Evolutionary conservation across 73 alveolate genomes (phyloP).

Genomic region (Paramecium caudatum): DNA sequence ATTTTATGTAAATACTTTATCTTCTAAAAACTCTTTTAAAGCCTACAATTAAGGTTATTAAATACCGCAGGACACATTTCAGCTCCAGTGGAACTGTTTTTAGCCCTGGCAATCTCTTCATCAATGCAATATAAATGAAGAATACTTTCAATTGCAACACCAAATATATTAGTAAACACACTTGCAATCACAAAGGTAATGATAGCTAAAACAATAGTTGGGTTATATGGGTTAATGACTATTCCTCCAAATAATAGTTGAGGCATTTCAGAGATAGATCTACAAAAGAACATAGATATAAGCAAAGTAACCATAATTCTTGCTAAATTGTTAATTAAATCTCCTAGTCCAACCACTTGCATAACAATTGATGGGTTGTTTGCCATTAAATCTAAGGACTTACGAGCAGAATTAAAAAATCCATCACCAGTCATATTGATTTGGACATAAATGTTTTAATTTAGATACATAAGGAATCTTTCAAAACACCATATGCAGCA

Average conservation of each 20-base stretch:
- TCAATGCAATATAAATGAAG: conserved; percentile 58
- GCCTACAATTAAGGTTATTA: background rate
- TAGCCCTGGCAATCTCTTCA: conserved; percentile 48
- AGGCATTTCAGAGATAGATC: background rate
- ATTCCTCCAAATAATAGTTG: conserved; percentile 17
- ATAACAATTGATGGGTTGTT: conserved; percentile 36
- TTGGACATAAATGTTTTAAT: conserved; percentile 48
- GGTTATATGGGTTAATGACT: conserved; percentile 46
- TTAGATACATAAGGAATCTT: conserved; percentile 28
- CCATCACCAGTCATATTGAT: conserved; percentile 66
- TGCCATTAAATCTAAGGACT: conserved; percentile 37
- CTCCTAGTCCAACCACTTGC: conserved; percentile 57
- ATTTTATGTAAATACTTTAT: conserved; percentile 27
- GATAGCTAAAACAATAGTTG: conserved; percentile 37
- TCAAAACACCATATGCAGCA: conserved; percentile 72
- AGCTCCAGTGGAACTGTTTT: conserved; percentile 7
- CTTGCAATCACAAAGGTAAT: conserved; percentile 2
- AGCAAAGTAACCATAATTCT: conserved; percentile 30
- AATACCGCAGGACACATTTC: conserved; percentile 68
- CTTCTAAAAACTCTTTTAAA: conserved; percentile 42
- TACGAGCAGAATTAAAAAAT: conserved; percentile 20
- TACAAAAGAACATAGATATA: conserved; percentile 19
- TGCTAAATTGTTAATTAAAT: conserved; percentile 14
- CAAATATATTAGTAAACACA: conserved; percentile 32
- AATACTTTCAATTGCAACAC: conserved; percentile 36